A percentile compares a stretch with the other conserved stretches of the same genome.
These are phyloP conservation scores for Ensete ventricosum DNA, from an alignment of 176 grass and related monocot species.

Conservation along the genomic window DNA sequence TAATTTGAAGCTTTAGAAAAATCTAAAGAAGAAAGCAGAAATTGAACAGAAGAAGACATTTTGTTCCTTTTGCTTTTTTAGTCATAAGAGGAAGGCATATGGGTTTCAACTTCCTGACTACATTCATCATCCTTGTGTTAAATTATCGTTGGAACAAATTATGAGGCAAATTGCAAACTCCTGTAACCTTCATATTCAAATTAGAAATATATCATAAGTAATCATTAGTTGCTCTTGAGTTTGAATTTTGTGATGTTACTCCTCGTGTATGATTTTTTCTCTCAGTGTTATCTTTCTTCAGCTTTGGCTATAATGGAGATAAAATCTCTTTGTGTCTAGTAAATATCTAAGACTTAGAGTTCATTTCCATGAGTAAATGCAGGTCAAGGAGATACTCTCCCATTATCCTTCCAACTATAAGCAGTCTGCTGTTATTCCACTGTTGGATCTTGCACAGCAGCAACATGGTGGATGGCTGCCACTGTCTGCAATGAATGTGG, in stretches of 20 bases:
- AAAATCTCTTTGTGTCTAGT: background rate
- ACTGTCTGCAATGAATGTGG: constrained; percentile 81
- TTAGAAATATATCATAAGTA: background rate
- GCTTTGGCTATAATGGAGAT: background rate
- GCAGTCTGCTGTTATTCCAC: constrained; percentile 80
- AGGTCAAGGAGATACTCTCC: constrained; percentile 79
- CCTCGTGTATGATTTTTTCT: background rate
- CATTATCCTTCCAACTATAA: constrained; percentile 96
- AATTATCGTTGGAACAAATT: background rate
- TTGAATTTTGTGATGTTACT: background rate
- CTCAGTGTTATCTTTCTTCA: background rate
- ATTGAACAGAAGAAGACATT: background rate
- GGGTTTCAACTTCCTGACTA: background rate
- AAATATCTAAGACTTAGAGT: background rate
- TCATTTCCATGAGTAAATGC: background rate
- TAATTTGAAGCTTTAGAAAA: background rate
- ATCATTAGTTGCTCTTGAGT: background rate
- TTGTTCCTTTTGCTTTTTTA: background rate
- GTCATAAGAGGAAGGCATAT: background rate
- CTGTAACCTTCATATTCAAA: background rate
- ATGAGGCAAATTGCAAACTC: background rate
- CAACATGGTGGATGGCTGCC: constrained; percentile 96
- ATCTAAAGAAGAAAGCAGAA: background rate
- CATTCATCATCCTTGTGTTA: background rate
- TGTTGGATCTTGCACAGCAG: constrained; percentile 93